Conservation (phyloP, 1,139 yeast species). For the Candida albicans region DNA sequence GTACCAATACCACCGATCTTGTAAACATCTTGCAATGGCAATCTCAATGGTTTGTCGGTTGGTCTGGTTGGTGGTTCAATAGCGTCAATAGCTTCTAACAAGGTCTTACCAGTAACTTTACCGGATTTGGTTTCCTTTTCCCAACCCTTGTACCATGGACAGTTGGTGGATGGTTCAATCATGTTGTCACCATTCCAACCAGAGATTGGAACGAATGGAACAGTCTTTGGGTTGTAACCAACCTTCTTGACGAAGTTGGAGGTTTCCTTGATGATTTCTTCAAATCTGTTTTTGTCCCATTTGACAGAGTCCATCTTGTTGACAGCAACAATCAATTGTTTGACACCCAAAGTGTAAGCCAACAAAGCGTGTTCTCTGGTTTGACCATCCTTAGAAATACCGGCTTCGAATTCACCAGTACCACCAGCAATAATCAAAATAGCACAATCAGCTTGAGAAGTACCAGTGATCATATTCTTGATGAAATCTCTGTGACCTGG, state of each 20-base stretch:
- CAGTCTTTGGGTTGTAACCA: constrained; percentile 90
- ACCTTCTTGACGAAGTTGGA: constrained; percentile 90
- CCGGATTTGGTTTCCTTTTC: constrained; percentile 82
- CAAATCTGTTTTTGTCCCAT: constrained; percentile 80
- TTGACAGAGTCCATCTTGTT: constrained; percentile 93
- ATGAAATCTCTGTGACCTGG: constrained; percentile 98
- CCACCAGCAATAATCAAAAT: constrained; percentile 89
- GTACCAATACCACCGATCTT: constrained; percentile 93
- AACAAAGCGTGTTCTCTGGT: constrained; percentile 92
- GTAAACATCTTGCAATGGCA: constrained; percentile 90
- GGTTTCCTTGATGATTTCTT: constrained; percentile 81
- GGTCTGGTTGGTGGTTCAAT: constrained; percentile 86
- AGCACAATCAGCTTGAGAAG: constrained; percentile 92
- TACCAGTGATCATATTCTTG: constrained; percentile 94
- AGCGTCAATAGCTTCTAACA: constrained; percentile 84
- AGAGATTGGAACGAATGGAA: constrained; percentile 89
- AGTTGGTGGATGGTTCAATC: constrained; percentile 80
- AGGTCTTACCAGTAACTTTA: constrained; percentile 78
- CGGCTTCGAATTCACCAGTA: constrained; percentile 93
- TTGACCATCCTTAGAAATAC: constrained; percentile 92
- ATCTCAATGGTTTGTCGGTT: constrained; percentile 87
- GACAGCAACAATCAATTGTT: constrained; percentile 84
- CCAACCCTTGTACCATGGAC: constrained; percentile 94
- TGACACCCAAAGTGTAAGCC: constrained; percentile 89
- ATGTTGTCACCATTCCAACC: constrained; percentile 96